phyloP scores from a whole-genome alignment of 768 basidiomycete species.

The Mycena vitilis region DNA sequence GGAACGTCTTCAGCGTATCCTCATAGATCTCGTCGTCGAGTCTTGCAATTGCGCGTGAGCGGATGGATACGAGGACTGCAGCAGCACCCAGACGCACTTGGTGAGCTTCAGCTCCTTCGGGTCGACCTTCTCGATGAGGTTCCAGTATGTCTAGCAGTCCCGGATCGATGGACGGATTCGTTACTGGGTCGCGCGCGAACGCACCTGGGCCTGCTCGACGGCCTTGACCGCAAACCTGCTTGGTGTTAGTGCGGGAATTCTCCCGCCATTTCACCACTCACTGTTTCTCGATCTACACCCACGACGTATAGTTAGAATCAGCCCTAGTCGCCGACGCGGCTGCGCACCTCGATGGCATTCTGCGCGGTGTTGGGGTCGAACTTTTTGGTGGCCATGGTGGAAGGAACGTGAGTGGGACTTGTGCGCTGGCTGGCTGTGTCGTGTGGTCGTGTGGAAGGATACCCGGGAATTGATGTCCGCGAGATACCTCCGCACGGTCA shows the following conservation, averaged over 20 bases:
- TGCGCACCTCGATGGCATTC: constrained; percentile 85
- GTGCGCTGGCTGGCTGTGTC: neutral
- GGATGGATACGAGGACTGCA: constrained; percentile 11
- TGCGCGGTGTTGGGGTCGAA: constrained; percentile 95
- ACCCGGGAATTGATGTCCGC: too few species aligned
- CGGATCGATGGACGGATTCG: constrained; percentile 1
- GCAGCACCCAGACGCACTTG: constrained; percentile 61
- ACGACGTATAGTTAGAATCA: neutral
- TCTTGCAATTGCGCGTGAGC: constrained; percentile 51
- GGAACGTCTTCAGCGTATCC: constrained; percentile 81
- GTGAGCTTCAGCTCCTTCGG: constrained; percentile 86
- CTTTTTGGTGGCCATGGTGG: constrained; percentile 48
- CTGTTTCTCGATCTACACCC: constrained; percentile 93
- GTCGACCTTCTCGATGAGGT: constrained; percentile 83
- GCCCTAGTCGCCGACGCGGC: neutral
- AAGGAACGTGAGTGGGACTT: neutral
- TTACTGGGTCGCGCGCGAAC: constrained; percentile 35
- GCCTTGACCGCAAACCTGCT: constrained; percentile 90
- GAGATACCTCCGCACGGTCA: too few species aligned
- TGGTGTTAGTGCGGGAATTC: neutral
- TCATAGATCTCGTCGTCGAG: constrained; percentile 93
- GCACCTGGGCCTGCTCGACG: constrained; percentile 94
- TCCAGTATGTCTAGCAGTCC: constrained; percentile 87
- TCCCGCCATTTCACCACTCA: constrained; percentile 52
- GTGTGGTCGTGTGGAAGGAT: neutral